Evolutionary conservation across 2,329 filamentous ascomycete genomes (phyloP).

Genomic region (Lasiodiplodia hormozganensis): DNA sequence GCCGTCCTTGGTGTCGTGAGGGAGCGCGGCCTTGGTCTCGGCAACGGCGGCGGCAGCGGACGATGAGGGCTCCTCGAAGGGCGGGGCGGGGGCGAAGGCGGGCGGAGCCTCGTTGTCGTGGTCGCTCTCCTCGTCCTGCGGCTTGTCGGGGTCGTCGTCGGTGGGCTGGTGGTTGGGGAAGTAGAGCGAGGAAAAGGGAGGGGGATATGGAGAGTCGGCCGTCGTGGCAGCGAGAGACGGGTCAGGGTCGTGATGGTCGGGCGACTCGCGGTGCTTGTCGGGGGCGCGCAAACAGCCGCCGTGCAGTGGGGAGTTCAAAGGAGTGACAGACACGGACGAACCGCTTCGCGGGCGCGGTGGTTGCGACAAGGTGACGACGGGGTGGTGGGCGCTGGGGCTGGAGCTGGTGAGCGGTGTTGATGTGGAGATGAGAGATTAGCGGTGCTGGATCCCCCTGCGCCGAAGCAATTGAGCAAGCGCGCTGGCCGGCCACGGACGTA

Average conservation of each 20-base stretch:
- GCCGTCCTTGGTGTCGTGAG: constrained; percentile 78
- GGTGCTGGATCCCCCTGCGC: constrained; percentile 28
- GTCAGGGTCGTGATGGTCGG: constrained; percentile 26
- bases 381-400: constrained; percentile 27
- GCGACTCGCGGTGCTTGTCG: constrained; percentile 26
- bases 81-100: constrained; percentile 60
- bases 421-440: constrained; percentile 29
- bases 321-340: constrained; percentile 54
- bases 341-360: constrained; percentile 51
- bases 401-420: constrained; percentile 25
- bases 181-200: constrained; percentile 70
- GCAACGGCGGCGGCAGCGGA: constrained; percentile 58
- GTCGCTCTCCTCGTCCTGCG: constrained; percentile 42
- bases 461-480: constrained; percentile 38
- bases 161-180: constrained; percentile 56
- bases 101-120: constrained; percentile 49
- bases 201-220: constrained; percentile 63
- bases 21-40: constrained; percentile 85
- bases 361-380: constrained; percentile 53
- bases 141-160: constrained; percentile 56
- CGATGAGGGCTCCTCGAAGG: constrained; percentile 58
- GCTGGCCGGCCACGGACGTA: constrained; percentile 37
- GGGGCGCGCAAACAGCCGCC: constrained; percentile 33
- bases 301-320: constrained; percentile 43
- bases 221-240: constrained; percentile 45